phyloP scores from a whole-genome alignment of 2,329 filamentous ascomycete species.

The Fusarium circinatum region DNA sequence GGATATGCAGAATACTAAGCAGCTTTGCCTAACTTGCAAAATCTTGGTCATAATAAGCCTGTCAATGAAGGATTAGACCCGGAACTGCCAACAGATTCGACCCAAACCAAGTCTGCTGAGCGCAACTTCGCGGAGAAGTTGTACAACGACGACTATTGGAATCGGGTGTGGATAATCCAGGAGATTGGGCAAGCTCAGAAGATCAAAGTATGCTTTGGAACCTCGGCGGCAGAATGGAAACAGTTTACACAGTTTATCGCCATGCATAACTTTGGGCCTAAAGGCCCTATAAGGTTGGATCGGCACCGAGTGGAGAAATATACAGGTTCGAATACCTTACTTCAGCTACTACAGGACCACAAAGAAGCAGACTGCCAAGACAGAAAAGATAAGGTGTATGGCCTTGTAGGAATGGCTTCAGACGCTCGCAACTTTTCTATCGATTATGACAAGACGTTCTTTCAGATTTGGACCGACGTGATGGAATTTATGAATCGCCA shows the following conservation, averaged over 20 bases:
- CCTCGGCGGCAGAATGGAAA: neutral
- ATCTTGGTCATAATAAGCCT: rapidly evolving
- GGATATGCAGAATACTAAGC: neutral
- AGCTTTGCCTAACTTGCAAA: neutral
- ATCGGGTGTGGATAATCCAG: neutral
- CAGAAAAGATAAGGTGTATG: neutral
- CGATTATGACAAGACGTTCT: rapidly evolving
- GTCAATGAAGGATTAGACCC: rapidly evolving
- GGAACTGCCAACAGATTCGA: rapidly evolving
- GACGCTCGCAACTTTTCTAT: neutral
- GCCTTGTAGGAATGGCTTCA: neutral
- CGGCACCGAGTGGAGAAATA: neutral
- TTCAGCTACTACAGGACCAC: rapidly evolving
- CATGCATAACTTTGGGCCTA: rapidly evolving
- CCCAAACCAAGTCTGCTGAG: rapidly evolving
- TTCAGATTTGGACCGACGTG: neutral
- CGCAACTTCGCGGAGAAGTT: neutral
- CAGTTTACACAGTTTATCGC: neutral
- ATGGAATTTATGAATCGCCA: neutral
- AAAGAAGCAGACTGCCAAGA: neutral
- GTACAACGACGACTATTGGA: neutral
- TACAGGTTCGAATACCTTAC: rapidly evolving
- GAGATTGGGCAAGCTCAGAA: neutral
- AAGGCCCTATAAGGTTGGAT: neutral
- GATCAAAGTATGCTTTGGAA: neutral